These are phyloP conservation scores for Paecilomyces niveus DNA, from an alignment of 2,329 filamentous ascomycete genomes.

Conservation along the genomic window DNA sequence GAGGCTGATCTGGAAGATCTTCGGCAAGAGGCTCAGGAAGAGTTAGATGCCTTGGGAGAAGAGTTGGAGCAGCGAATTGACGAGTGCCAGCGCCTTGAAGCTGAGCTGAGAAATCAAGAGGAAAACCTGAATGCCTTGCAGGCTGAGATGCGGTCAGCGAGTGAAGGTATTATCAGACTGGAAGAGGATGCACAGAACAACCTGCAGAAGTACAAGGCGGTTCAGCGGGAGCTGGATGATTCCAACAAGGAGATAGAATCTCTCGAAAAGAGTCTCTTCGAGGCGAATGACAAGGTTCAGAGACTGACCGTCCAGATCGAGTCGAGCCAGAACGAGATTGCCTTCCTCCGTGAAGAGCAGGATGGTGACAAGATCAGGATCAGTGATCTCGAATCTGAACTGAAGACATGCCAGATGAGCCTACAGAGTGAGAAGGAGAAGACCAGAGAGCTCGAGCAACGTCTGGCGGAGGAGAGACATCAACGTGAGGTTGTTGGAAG, in stretches of 20 bases:
- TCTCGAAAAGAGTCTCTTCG: constrained; percentile 74
- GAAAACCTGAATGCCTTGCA: constrained; percentile 91
- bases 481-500: constrained; percentile 82
- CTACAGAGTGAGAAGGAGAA: constrained; percentile 82
- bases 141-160: constrained; percentile 86
- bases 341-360: constrained; percentile 92
- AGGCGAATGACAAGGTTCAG: constrained; percentile 81
- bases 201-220: constrained; percentile 67
- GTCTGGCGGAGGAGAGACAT: constrained; percentile 70
- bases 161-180: constrained; percentile 74
- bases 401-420: constrained; percentile 70
- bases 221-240: constrained; percentile 75
- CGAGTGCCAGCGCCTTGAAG: constrained; percentile 62
- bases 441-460: constrained; percentile 62
- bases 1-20: constrained; percentile 46
- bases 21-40: constrained; percentile 52
- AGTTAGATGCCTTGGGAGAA: constrained; percentile 50
- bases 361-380: constrained; percentile 98
- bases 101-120: constrained; percentile 65
- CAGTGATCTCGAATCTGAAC: constrained; percentile 77
- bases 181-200: constrained; percentile 85
- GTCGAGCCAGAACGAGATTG: constrained; percentile 85
- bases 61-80: constrained; percentile 66
- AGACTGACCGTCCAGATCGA: constrained; percentile 86
- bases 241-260: constrained; percentile 81